These are phyloP conservation scores for Vicia sativa DNA, from an alignment of 306 rosid genomes.

Conservation along the genomic window DNA sequence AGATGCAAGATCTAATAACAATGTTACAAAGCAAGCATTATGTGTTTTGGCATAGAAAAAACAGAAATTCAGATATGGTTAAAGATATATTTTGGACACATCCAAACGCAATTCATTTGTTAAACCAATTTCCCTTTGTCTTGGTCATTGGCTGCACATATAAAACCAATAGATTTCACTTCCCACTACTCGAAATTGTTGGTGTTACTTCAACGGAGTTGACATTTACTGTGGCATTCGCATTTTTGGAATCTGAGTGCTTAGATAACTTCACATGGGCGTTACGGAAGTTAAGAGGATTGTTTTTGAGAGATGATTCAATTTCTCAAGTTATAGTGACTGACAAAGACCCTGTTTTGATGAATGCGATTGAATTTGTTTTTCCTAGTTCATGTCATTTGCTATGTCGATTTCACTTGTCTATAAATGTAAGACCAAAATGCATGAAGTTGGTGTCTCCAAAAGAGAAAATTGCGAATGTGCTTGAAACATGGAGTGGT, in stretches of 20 bases:
- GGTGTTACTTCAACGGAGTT: neutral
- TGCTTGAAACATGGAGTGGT: slow-evolving; percentile 2
- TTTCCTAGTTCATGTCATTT: neutral
- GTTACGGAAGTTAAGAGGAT: neutral
- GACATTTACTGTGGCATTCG: neutral
- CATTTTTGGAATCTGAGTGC: neutral
- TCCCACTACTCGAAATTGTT: slow-evolving; percentile 7
- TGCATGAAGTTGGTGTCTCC: neutral
- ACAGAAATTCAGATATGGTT: neutral
- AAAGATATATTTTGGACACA: slow-evolving; percentile 11
- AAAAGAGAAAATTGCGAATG: neutral
- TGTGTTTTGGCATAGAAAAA: neutral
- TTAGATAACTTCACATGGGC: neutral
- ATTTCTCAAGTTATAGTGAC: neutral
- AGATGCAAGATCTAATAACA: neutral
- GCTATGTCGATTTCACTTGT: neutral
- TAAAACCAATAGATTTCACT: neutral
- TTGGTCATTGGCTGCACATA: neutral
- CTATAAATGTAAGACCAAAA: neutral
- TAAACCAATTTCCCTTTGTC: neutral
- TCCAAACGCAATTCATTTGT: neutral
- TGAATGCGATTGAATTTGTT: neutral
- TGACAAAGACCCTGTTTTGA: neutral
- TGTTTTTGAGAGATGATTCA: neutral
- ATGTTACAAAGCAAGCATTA: neutral